Evolutionary conservation across 345 rosid species (phyloP), one percentile per base, ranked within the genome.

Genomic region (Ricinus communis): DNA sequence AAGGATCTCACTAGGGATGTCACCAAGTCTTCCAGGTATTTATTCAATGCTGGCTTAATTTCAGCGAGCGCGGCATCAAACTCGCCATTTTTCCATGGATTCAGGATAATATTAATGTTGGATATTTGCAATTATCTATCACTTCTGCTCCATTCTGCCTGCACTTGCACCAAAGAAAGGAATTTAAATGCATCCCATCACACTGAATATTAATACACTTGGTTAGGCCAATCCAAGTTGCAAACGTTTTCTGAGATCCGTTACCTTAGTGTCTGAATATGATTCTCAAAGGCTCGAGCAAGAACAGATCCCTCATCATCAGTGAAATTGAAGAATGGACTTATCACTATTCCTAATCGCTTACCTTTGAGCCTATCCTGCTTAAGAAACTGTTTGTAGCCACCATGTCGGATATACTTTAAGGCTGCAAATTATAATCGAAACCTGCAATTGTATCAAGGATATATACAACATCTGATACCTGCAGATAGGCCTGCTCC

Each of bases 321-420:
- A 1, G 62, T 21, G 14, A 43, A 68, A 54, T 66, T 24, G 54
- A 27, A 73, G 70, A 78, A 82, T 25, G 83, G 76, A 54, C 79
- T 55, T 71, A 82, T 74, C 4, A 86, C 85, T 0, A 88, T 46
- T 31, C 93, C 93, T 47, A 83, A 7, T 73, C 87, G 81, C 78
- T 93, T 93, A 51, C 87, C 85, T 62, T 73, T 65, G 16, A 92
- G 82, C 22, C 92, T 87, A 47, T 65, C 8, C 33, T 69, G 53
- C n/a, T 66, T 86, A 27, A 90, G 87, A 76, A 83, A 82, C 31
- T 82, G 85, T 65, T 72, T 79, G 74, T 86, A 90, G 66, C 95
- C 90, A 0, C 88, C 90, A 10, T 22, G 10, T 1, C 92, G 90
- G 45, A 85, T 87, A 74, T 66, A 77, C 53, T 76, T 43, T 0